Percentiles rank a stretch among this genome's conserved stretches.
phyloP scores from a whole-genome alignment of 2,329 filamentous ascomycete species.

The Monosporascus sp. region DNA sequence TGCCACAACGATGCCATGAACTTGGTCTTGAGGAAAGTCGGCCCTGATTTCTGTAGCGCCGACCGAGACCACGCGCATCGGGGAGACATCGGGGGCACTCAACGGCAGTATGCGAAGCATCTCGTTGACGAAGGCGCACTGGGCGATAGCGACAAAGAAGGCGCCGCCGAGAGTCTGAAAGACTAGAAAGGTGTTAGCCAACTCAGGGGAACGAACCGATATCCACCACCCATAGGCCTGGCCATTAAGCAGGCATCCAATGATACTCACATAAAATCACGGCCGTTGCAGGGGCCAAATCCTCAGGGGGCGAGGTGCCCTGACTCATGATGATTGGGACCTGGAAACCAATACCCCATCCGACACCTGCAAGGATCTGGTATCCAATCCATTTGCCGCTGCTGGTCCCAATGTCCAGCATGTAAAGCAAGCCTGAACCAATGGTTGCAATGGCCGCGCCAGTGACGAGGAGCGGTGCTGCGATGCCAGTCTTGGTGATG shows the following conservation, averaged over 20 bases:
- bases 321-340: conserved; percentile 34
- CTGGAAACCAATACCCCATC: conserved; percentile 26
- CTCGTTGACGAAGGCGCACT: background rate
- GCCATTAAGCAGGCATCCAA: no score
- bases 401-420: conserved; percentile 19
- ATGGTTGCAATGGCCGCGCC: conserved; percentile 28
- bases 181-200: background rate
- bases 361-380: conserved; percentile 36
- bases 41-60: background rate
- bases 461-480: conserved; percentile 31
- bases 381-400: conserved; percentile 38
- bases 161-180: background rate
- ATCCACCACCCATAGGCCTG: no score
- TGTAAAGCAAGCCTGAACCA: conserved; percentile 26
- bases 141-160: background rate
- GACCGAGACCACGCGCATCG: background rate
- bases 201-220: no score
- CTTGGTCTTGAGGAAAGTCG: background rate
- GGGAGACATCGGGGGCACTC: background rate
- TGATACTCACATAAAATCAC: background rate
- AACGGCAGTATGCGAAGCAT: background rate
- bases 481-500: conserved; percentile 21
- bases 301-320: conserved; percentile 19
- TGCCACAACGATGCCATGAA: background rate
- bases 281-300: conserved; percentile 27